Percentiles rank a stretch among this genome's conserved stretches.
Conservation (phyloP, 768 basidiomycete genomes). For the Trametes maxima region DNA sequence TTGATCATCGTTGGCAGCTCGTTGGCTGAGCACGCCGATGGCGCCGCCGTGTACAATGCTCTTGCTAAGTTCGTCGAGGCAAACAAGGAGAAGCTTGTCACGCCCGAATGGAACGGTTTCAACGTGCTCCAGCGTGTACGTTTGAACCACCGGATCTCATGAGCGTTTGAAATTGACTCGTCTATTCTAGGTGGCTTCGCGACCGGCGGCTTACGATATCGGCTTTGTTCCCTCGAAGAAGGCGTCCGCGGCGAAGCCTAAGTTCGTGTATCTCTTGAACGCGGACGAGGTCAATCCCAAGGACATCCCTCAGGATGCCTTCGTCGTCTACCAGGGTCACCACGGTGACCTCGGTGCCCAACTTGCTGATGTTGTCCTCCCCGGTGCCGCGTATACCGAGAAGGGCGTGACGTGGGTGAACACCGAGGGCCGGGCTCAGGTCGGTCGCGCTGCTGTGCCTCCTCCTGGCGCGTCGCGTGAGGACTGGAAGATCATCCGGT, state of each 20-base stretch:
- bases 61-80: slow-evolving; percentile 79
- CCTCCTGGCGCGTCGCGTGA: slow-evolving; percentile 95
- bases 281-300: slow-evolving; percentile 92
- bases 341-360: slow-evolving; percentile 97
- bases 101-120: slow-evolving; percentile 95
- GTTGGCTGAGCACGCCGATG: slow-evolving; percentile 83
- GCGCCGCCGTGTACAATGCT: slow-evolving; percentile 71
- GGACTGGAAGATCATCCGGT: slow-evolving; percentile 98
- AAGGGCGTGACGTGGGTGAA: slow-evolving; percentile 93
- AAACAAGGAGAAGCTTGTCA: slow-evolving; percentile 75
- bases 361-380: slow-evolving; percentile 95
- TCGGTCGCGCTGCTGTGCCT: slow-evolving; percentile 88
- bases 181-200: slow-evolving; percentile 73
- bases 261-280: slow-evolving; percentile 96
- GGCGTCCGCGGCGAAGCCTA: slow-evolving; percentile 76
- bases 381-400: slow-evolving; percentile 94
- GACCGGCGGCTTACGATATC: slow-evolving; percentile 91
- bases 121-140: slow-evolving; percentile 88
- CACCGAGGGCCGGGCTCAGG: slow-evolving; percentile 91
- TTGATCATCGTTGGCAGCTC: slow-evolving; percentile 92
- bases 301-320: slow-evolving; percentile 87
- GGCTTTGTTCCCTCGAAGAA: slow-evolving; percentile 88
- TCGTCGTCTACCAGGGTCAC: slow-evolving; percentile 98
- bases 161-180: neutral
- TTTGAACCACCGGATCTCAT: slow-evolving; percentile 20